A percentile compares a stretch with the other conserved stretches of the same genome.
phyloP scores from a whole-genome alignment of 2,329 filamentous ascomycete species.

The Colletotrichum sp. region DNA sequence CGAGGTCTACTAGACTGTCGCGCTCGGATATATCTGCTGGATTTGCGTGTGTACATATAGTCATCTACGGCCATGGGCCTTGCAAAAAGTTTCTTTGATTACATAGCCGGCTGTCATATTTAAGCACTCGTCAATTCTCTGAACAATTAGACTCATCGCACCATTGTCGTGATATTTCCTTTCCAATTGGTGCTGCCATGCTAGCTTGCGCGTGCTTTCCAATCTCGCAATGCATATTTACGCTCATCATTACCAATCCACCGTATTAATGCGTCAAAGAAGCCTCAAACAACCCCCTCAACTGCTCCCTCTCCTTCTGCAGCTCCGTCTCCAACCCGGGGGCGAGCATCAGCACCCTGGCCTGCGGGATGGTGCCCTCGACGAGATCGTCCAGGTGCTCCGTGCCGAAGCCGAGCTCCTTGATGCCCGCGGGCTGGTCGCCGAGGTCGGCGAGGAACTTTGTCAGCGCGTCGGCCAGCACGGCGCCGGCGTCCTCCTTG shows the following conservation, averaged over 20 bases:
- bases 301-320: slow-evolving; percentile 73
- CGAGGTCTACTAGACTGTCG: slow-evolving; percentile 80
- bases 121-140: not conserved
- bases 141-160: not conserved
- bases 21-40: not conserved
- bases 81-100: not conserved
- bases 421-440: slow-evolving; percentile 88
- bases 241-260: not conserved
- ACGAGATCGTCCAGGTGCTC: slow-evolving; percentile 83
- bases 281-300: slow-evolving; percentile 72
- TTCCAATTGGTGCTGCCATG: not conserved
- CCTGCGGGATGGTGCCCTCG: slow-evolving; percentile 93
- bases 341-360: slow-evolving; percentile 87
- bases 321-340: slow-evolving; percentile 78
- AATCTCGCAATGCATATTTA: not conserved
- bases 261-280: slow-evolving; percentile 45
- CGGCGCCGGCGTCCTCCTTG: slow-evolving; percentile 86
- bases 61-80: not conserved
- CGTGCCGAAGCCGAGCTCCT: slow-evolving; percentile 78
- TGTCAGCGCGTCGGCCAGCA: slow-evolving; percentile 81
- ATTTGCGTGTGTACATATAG: not conserved
- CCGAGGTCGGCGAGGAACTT: slow-evolving; percentile 84
- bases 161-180: not conserved
- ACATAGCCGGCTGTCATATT: not conserved
- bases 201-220: not conserved